A percentile compares a stretch with the other conserved stretches of the same genome.
Evolutionary conservation across 1,284 basidiomycete genomes (phyloP).

Genomic region (Violaceomyces palustris): DNA sequence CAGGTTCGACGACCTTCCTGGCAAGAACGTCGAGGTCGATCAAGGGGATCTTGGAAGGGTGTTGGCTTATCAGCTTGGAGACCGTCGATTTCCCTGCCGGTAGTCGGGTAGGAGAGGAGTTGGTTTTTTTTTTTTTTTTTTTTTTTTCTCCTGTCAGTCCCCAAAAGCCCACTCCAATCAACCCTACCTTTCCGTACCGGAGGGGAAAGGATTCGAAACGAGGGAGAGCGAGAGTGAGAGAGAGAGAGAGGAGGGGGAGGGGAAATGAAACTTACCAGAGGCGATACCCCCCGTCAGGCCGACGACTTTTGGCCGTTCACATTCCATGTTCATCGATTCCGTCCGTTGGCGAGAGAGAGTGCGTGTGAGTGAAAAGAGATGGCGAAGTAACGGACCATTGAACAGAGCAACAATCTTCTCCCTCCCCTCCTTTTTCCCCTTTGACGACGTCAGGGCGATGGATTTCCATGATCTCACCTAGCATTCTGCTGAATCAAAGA

Average conservation of each 20-base stretch:
- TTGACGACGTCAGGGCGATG: too few species aligned
- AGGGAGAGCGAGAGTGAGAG: neutral
- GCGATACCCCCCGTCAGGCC: slow-evolving; percentile 95
- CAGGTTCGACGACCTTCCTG: slow-evolving; percentile 78
- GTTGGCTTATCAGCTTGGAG: slow-evolving; percentile 65
- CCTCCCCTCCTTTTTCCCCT: too few species aligned
- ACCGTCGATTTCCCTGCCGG: slow-evolving; percentile 79
- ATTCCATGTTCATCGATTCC: too few species aligned
- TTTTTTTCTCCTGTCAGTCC: too few species aligned
- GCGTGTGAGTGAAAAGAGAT: neutral
- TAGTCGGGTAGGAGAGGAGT: too few species aligned
- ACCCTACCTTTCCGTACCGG: slow-evolving; percentile 1
- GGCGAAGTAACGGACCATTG: neutral
- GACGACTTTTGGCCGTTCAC: slow-evolving; percentile 63
- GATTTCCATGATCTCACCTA: too few species aligned
- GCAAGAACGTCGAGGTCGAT: slow-evolving; percentile 91
- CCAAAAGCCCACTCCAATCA: too few species aligned
- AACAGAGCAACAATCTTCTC: too few species aligned
- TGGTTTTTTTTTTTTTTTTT: too few species aligned
- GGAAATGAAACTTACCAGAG: slow-evolving; percentile 60
- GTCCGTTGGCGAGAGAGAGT: neutral
- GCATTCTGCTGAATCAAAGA: too few species aligned
- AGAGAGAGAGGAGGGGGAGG: neutral
- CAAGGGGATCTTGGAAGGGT: slow-evolving; percentile 64
- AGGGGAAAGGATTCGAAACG: neutral